Evolutionary conservation across 2,329 filamentous ascomycete species (phyloP), one percentile per base, ranked within the genome.

Genomic region (Periconia macrospinosa): DNA sequence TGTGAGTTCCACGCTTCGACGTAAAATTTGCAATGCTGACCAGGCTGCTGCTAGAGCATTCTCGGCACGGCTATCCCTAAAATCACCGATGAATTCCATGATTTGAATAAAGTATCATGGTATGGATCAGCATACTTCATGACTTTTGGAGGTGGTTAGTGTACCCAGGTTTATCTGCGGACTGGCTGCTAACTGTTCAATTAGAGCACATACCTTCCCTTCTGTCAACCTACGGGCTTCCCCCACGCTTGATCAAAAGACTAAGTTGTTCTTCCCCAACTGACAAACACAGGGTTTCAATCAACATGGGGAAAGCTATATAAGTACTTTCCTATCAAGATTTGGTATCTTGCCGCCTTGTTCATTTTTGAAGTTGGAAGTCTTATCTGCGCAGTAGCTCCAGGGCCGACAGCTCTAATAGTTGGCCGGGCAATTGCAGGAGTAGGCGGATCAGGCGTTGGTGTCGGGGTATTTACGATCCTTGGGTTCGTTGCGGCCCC

Each of bases 51-150:
- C n/a, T n/a, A n/a, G n/a, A n/a, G n/a, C 15, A 37, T 60, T 20
- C 35, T 60, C 13, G 49, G 57, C 6, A 58, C 59, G 2, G 53
- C 57, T 20, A 56, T 56, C 13, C 59, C 57, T 3, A 49, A 44
- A 18, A 59, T 60, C 17, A 60, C 57, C 13, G 50, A 52, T 18
- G 50, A 55, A 13, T 62, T 60, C 53, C 45, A 58, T 18, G 49
- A 37, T 8, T 47, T 59, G 15, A 47, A 50, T 10, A 50, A 60
- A 18, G 45, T 62, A 18, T 49, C 51, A 17, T 62, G 59, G 57
- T 62, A 60, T 18, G 55, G 51, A 11, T 52, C 49, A 8, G 54
- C 58, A n/a, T 50, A 33, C 37, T 40, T 68, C 18, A 33, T 53
- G 33, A 37, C n/a, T n/a, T n/a, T n/a, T n/a, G n/a, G n/a, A n/a